phyloP scores from a whole-genome alignment of 1,284 basidiomycete species.

The Rhodofomes roseus region DNA sequence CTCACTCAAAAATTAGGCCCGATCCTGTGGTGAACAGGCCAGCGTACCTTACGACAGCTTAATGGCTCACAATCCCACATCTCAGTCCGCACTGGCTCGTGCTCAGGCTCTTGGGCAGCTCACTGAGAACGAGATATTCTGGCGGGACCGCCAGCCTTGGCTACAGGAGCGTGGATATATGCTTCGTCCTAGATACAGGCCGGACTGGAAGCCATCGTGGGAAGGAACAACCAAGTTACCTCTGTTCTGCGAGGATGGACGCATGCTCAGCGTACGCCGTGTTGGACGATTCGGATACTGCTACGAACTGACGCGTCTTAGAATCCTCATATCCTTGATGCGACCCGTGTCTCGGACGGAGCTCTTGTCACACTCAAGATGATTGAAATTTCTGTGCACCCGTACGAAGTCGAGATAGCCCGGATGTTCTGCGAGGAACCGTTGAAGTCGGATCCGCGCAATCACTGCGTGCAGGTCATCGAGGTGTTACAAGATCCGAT shows the following conservation, averaged over 20 bases:
- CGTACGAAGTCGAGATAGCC: slow-evolving; percentile 19
- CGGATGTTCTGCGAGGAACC: slow-evolving; percentile 13
- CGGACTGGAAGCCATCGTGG: slow-evolving; percentile 23
- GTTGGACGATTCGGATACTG: neutral
- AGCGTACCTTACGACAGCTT: too few species aligned
- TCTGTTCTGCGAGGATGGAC: slow-evolving; percentile 16
- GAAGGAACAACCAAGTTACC: slow-evolving; percentile 5
- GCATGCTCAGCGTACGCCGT: neutral
- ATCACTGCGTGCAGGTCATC: slow-evolving; percentile 25
- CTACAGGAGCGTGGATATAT: slow-evolving; percentile 12
- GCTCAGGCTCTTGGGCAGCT: neutral
- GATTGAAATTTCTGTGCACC: slow-evolving; percentile 3
- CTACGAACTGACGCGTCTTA: neutral
- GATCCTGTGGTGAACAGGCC: too few species aligned
- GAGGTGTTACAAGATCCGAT: slow-evolving; percentile 19
- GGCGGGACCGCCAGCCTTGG: slow-evolving; percentile 10
- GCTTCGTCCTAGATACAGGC: slow-evolving; percentile 11
- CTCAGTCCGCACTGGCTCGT: too few species aligned
- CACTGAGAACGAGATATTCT: neutral
- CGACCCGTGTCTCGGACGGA: slow-evolving; percentile 18
- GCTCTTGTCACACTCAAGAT: slow-evolving; percentile 18
- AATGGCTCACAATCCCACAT: too few species aligned
- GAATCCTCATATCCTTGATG: slow-evolving; percentile 18
- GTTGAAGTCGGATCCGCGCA: slow-evolving; percentile 15
- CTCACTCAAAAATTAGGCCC: too few species aligned